Base-by-base conservation (phyloP, 495 filamentous ascomycete species). In the Penicillium macrosclerotiorum region DNA sequence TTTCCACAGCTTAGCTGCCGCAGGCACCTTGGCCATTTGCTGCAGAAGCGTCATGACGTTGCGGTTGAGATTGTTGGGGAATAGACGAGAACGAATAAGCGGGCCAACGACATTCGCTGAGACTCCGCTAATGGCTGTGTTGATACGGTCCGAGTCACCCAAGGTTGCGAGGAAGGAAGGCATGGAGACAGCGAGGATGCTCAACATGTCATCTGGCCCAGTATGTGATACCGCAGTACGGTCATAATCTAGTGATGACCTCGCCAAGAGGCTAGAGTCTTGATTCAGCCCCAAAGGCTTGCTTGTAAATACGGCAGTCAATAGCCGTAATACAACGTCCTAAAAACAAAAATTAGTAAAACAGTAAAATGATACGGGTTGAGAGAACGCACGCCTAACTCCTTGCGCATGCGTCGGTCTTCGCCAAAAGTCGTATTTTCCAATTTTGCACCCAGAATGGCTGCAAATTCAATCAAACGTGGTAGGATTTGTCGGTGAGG, bases 401-500 rank as follows among this genome's bases (percentile, higher is more conserved):
- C 93, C 61, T 85, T 83, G 52, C 93, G 78, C 92, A 97, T 95
- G 56, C 84, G 90, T 29, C 86, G 80, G 68, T 97, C 89, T 65
- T 97, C 93, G 18, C 93, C 93, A 67, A 96, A 97, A 52, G 89
- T 97, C 8, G 93, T 99, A 57, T 97, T 95, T 59, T 96, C 89
- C 31, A 96, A 81, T 68, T 99, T 99, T 56, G 89, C 81, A 7
- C 92, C 93, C 31, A 99, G 63, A 34, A 95, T 85, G 2, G 88
- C 87, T 6, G 87, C 87, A 52, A 97, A 94, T 50, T 94, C 88
- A 22, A 99, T 72, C 43, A 99, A 69, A 20, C 85, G 83, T 5
- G 94, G 89, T 17, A 99, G 73, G 16, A 88, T 90, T 60, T 95
- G 90, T 36, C 93, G 78, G 59, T 97, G 92, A 1, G 93, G 94